Conservation (phyloP, 257 asterid species). For the Leptodermis oblonga region DNA sequence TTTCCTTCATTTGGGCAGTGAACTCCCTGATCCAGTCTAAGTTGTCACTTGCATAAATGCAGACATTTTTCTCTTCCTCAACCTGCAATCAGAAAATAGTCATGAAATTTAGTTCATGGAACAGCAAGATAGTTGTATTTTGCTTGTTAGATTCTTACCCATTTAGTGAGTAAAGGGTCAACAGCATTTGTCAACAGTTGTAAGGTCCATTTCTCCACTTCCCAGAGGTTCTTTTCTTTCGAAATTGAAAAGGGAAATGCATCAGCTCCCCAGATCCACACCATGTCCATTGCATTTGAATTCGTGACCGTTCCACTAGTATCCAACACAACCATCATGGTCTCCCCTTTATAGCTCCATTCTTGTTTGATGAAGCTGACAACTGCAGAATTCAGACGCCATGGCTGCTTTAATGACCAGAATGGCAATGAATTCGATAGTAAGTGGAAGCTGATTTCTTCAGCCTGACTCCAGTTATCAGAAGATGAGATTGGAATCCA, state of each 20-base stretch:
- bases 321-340: constrained; percentile 48
- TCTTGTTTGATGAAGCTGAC: constrained; percentile 41
- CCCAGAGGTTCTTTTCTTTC: constrained; percentile 60
- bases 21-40: constrained; percentile 52
- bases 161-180: constrained; percentile 34
- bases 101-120: constrained; percentile 1
- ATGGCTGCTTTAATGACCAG: constrained; percentile 51
- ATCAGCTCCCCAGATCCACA: constrained; percentile 67
- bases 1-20: constrained; percentile 28
- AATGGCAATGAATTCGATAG: constrained; percentile 53
- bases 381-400: constrained; percentile 44
- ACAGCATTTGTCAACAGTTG: constrained; percentile 44
- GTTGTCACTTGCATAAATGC: constrained; percentile 58
- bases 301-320: constrained; percentile 44
- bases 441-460: constrained; percentile 36
- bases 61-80: constrained; percentile 42
- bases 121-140: background rate
- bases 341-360: constrained; percentile 46
- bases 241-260: constrained; percentile 65
- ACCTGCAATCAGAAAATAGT: constrained; percentile 33
- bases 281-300: constrained; percentile 59
- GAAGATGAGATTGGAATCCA: constrained; percentile 59
- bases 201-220: constrained; percentile 35
- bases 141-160: constrained; percentile 39
- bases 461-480: constrained; percentile 36